A percentile compares a stretch with the other conserved stretches of the same genome.
These are phyloP conservation scores for Rhodosporidiobolus odoratus DNA, from an alignment of 768 basidiomycete species.

Conservation along the genomic window DNA sequence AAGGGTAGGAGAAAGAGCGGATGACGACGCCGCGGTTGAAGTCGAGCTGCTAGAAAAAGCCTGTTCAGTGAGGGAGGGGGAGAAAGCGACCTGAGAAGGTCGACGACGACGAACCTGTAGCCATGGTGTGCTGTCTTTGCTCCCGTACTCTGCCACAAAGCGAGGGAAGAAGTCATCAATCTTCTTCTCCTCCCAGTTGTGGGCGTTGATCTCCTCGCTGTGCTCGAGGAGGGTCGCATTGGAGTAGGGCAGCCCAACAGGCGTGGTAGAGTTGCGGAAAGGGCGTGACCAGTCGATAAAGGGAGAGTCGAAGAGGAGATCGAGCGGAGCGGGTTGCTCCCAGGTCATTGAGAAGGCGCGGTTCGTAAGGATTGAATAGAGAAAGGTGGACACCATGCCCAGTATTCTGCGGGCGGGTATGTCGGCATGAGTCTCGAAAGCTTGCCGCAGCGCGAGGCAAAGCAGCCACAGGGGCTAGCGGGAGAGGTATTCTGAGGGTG, in stretches of 20 bases:
- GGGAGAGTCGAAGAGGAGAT: slow-evolving; percentile 30
- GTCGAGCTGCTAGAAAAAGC: neutral
- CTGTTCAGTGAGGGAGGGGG: neutral
- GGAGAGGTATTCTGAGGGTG: neutral
- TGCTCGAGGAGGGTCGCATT: neutral
- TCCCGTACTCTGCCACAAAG: neutral
- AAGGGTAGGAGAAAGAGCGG: slow-evolving; percentile 16
- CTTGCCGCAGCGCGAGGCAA: neutral
- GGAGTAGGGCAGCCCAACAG: neutral
- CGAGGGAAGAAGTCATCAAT: slow-evolving; percentile 15
- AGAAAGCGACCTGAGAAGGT: neutral
- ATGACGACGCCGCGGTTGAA: slow-evolving; percentile 34
- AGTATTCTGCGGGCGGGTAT: neutral
- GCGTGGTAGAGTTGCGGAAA: neutral
- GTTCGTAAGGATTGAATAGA: slow-evolving; percentile 13
- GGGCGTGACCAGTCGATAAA: slow-evolving; percentile 11
- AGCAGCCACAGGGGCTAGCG: too few species aligned
- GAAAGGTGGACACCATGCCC: slow-evolving; percentile 13
- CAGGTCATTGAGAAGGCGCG: slow-evolving; percentile 27
- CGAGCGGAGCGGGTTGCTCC: slow-evolving; percentile 21
- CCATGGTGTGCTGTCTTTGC: neutral
- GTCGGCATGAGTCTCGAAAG: neutral
- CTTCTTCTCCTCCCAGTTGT: neutral
- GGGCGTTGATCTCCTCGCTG: neutral
- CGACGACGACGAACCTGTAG: slow-evolving; percentile 11